Evolutionary conservation across 441 rosid species (phyloP).

Genomic region (Croton laevigatus): DNA sequence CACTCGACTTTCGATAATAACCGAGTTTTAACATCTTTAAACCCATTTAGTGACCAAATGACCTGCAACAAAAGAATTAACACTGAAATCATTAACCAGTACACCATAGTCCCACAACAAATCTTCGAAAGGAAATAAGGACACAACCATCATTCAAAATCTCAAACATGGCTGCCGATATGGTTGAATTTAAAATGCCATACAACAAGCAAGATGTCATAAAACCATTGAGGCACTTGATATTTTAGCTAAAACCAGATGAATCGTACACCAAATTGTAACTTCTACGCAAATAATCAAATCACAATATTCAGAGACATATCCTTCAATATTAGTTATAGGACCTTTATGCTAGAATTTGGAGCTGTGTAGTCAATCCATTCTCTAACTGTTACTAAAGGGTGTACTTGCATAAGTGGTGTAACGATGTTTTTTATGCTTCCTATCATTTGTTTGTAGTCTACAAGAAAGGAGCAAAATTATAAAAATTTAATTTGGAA

Average conservation of each 20-base stretch:
- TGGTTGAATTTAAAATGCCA: not conserved
- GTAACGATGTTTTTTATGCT: not conserved
- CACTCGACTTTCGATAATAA: slow-evolving; percentile 74
- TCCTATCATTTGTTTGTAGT: not conserved
- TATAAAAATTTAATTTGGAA: too few species aligned
- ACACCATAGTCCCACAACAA: not conserved
- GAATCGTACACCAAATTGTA: not conserved
- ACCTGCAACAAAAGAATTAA: slow-evolving; percentile 46
- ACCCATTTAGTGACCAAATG: slow-evolving; percentile 66
- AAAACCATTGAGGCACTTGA: not conserved
- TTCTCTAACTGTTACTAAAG: not conserved
- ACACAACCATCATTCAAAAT: not conserved
- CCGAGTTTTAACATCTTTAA: slow-evolving; percentile 62
- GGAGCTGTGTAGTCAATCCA: not conserved
- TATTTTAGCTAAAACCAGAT: not conserved
- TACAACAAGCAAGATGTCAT: not conserved
- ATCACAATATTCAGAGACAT: not conserved
- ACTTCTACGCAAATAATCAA: not conserved
- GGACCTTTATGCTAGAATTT: not conserved
- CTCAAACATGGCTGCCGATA: not conserved
- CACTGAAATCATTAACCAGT: not conserved
- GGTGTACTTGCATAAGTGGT: not conserved
- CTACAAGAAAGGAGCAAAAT: not conserved
- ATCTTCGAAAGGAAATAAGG: not conserved
- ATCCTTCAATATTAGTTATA: not conserved